Evolutionary conservation across 306 rosid species (phyloP).

Genomic region (Boehmeria nivea): DNA sequence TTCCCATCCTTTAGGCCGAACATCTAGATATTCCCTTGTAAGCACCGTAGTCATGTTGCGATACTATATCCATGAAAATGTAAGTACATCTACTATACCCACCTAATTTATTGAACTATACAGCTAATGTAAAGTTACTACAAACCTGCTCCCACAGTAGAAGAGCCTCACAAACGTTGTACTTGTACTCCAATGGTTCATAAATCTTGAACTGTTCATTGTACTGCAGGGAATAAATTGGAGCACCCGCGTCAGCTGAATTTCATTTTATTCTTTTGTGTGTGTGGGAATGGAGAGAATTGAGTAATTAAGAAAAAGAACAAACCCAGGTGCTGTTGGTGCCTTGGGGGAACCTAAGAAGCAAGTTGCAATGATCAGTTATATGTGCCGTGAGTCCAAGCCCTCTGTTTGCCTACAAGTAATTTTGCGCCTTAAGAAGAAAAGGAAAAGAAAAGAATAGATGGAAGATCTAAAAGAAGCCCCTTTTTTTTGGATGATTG

Average conservation of each 20-base stretch:
- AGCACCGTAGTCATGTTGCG: constrained; percentile 95
- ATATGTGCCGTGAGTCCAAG: constrained; percentile 88
- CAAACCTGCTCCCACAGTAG: constrained; percentile 93
- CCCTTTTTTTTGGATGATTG: too few relatives aligned
- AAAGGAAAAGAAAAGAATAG: too few relatives aligned
- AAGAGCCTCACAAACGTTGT: constrained; percentile 76
- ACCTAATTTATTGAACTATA: constrained; percentile 1
- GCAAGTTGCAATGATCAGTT: constrained; percentile 71
- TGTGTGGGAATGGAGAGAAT: too few relatives aligned
- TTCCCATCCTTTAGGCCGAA: constrained; percentile 84
- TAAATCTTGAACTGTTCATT: constrained; percentile 75
- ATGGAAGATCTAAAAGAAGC: constrained; percentile 3
- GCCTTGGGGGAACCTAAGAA: constrained; percentile 76
- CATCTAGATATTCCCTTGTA: constrained; percentile 88
- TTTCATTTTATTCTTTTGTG: too few relatives aligned
- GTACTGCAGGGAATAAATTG: constrained; percentile 50
- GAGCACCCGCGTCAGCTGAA: neutral
- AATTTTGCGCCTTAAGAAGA: constrained; percentile 19
- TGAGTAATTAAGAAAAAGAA: constrained; percentile 2
- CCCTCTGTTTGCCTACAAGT: constrained; percentile 81
- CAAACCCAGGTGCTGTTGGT: constrained; percentile 97
- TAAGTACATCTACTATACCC: constrained; percentile 23
- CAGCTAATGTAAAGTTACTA: constrained; percentile 17
- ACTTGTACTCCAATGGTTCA: constrained; percentile 78
- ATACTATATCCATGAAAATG: constrained; percentile 51